Evolutionary conservation across 495 filamentous ascomycete species (phyloP).

Genomic region (Penicilliopsis zonata): DNA sequence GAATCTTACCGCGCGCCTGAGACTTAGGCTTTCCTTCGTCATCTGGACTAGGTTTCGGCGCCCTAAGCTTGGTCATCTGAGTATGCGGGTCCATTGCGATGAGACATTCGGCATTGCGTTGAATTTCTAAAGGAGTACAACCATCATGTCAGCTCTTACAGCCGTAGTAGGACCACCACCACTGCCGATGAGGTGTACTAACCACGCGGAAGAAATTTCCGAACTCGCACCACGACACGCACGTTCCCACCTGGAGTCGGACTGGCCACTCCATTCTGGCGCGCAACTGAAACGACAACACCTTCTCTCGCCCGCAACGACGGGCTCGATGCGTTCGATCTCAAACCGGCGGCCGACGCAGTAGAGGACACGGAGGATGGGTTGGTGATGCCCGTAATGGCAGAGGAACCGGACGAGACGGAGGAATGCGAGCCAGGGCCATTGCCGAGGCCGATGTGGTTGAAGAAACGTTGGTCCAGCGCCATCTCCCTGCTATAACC

Average conservation of each 20-base stretch:
- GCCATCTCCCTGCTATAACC: conserved; percentile 39
- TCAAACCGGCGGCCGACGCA: conserved; percentile 45
- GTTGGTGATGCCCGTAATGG: conserved; percentile 40
- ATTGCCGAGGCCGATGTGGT: conserved; percentile 28
- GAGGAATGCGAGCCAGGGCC: conserved; percentile 37
- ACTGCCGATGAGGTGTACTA: too few relatives aligned
- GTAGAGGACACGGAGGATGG: conserved; percentile 39
- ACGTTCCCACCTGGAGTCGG: conserved; percentile 66
- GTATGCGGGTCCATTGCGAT: conserved; percentile 80
- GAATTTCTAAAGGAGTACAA: conserved; percentile 57
- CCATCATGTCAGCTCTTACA: too few relatives aligned
- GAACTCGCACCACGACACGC: conserved; percentile 83
- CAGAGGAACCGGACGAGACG: conserved; percentile 42
- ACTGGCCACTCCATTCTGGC: conserved; percentile 19
- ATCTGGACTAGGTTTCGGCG: conserved; percentile 47
- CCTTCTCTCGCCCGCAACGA: conserved; percentile 65
- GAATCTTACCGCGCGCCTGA: conserved; percentile 55
- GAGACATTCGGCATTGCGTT: conserved; percentile 70
- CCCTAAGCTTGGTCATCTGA: conserved; percentile 61
- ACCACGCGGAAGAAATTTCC: conserved; percentile 86
- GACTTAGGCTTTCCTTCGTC: conserved; percentile 56
- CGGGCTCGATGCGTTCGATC: conserved; percentile 40
- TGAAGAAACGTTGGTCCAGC: conserved; percentile 44
- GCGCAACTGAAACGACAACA: conserved; percentile 29
- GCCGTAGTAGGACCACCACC: too few relatives aligned